These are phyloP conservation scores for Xylariaceae sp. DNA, from an alignment of 2,329 filamentous ascomycete species.

Conservation along the genomic window DNA sequence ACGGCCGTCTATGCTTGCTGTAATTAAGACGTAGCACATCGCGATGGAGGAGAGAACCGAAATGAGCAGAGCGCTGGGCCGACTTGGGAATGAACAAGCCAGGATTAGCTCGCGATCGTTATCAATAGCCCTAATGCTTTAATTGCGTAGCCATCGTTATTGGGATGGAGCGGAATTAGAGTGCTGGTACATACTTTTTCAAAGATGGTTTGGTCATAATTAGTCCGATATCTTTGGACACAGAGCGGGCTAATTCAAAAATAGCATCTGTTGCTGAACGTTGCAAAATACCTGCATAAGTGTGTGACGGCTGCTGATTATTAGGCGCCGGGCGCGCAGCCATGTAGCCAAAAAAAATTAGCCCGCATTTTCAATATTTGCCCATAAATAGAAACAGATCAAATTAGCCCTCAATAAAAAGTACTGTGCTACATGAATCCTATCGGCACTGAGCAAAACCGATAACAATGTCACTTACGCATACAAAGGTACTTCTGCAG, in stretches of 20 bases:
- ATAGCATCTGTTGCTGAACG: conserved; percentile 36
- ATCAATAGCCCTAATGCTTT: conserved; percentile 5
- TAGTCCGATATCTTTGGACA: conserved; percentile 25
- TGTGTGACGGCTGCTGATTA: conserved; percentile 24
- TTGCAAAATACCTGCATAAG: conserved; percentile 28
- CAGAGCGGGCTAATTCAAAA: conserved; percentile 40
- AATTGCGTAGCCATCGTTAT: conserved; percentile 14
- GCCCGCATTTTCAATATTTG: conserved; percentile 33
- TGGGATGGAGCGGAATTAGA: not conserved
- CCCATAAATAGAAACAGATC: conserved; percentile 30
- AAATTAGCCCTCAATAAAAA: conserved; percentile 21
- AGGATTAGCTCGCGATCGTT: conserved; percentile 7
- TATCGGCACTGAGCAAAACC: no score
- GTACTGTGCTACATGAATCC: no score
- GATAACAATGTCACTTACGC: no score
- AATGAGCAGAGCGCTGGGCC: conserved; percentile 10
- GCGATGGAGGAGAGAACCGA: conserved; percentile 14
- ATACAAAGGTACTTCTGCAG: conserved; percentile 1
- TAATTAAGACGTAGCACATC: conserved; percentile 23
- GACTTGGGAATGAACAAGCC: conserved; percentile 1
- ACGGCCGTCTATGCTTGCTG: conserved; percentile 9
- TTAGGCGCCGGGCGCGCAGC: conserved; percentile 37
- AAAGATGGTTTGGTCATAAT: conserved; percentile 29
- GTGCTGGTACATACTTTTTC: not conserved
- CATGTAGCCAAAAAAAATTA: conserved; percentile 29